Evolutionary conservation across 23 red algal genomes (phyloP).

Genomic region (Gracilaria domingensis): DNA sequence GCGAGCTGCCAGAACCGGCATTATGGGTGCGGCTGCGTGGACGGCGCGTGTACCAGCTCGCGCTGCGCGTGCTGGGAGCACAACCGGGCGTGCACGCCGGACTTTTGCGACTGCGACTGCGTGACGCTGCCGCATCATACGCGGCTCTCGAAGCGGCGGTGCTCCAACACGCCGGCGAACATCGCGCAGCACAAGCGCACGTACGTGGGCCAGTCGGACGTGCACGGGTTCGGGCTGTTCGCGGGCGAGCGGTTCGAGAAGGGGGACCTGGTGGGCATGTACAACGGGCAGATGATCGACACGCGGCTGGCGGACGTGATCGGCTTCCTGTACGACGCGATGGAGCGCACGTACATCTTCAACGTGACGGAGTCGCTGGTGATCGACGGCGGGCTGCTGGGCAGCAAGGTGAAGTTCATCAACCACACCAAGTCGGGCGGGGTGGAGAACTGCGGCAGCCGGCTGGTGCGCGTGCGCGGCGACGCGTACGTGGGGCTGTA

Average conservation of each 20-base stretch:
- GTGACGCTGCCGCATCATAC: neutral
- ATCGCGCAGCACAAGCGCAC: constrained; percentile 60
- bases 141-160: neutral
- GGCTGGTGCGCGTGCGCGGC: constrained; percentile 66
- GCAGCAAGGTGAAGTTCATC: constrained; percentile 74
- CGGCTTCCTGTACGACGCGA: constrained; percentile 46
- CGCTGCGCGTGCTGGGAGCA: constrained; percentile 44
- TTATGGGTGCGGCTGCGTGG: constrained; percentile 53
- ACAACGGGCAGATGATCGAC: constrained; percentile 49
- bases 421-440: constrained; percentile 57
- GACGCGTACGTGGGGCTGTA: constrained; percentile 64
- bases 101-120: constrained; percentile 65
- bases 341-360: constrained; percentile 61
- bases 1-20: constrained; percentile 31
- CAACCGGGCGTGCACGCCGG: constrained; percentile 47
- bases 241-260: constrained; percentile 53
- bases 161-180: constrained; percentile 40
- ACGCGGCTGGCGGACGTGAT: constrained; percentile 51
- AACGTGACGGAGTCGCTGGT: constrained; percentile 73
- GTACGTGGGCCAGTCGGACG: constrained; percentile 54
- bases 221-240: constrained; percentile 62
- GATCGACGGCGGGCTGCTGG: constrained; percentile 65
- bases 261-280: constrained; percentile 73
- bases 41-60: constrained; percentile 12
- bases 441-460: constrained; percentile 60